These are phyloP conservation scores for Excoecaria agallocha DNA, from an alignment of 345 rosid genomes.

Conservation along the genomic window DNA sequence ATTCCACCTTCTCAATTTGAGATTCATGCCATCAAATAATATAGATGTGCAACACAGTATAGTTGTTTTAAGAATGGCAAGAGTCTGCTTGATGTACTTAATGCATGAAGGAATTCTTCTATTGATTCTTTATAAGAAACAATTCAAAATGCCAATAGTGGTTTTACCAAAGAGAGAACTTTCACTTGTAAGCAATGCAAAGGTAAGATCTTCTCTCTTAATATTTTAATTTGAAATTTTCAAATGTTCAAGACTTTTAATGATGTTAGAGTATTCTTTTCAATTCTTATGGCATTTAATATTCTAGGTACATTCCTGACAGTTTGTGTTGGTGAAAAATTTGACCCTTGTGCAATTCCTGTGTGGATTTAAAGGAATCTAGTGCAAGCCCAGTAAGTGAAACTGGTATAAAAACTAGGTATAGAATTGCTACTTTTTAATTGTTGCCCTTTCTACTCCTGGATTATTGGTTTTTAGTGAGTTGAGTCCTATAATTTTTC, in stretches of 20 bases:
- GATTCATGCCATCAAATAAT: conserved; percentile 93
- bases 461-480: not conserved
- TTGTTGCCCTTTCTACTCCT: conserved; percentile 14
- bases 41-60: conserved; percentile 89
- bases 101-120: conserved; percentile 71
- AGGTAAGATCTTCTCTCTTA: conserved; percentile 37
- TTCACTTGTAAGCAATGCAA: conserved; percentile 88
- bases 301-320: conserved; percentile 58
- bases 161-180: conserved; percentile 53
- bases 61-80: conserved; percentile 97
- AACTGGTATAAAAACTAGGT: conserved; percentile 41
- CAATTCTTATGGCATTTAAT: conserved; percentile 22
- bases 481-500: not conserved
- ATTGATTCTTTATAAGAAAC: conserved; percentile 70
- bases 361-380: conserved; percentile 51
- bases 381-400: conserved; percentile 33
- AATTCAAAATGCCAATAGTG: conserved; percentile 52
- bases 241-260: no score
- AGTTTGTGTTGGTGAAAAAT: conserved; percentile 59
- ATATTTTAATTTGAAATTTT: not conserved
- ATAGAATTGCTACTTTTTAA: conserved; percentile 15
- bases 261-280: no score
- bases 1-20: conserved; percentile 97
- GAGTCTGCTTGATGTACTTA: conserved; percentile 91
- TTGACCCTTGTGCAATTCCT: conserved; percentile 73